Evolutionary conservation across 2,329 filamentous ascomycete species (phyloP), one percentile per base, ranked within the genome.

Genomic region (Aotearoamyces nothofagi): DNA sequence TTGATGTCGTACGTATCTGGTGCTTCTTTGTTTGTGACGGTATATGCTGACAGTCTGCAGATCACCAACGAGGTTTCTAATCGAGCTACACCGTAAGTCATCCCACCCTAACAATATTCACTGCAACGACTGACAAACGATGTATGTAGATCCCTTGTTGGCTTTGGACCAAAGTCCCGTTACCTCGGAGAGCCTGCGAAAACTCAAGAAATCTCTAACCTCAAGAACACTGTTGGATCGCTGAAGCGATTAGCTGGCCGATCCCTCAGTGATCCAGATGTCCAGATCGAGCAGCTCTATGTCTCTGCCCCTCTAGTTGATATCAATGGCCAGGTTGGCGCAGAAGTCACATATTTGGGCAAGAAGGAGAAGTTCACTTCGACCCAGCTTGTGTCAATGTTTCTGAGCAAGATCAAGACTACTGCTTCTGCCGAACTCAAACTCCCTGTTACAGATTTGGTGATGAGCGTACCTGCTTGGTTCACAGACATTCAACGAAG

Each of bases 51-150:
- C 45, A 23, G 24, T 33, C 30, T 46, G 33, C 50, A 93, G 84
- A 92, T 98, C 55, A 79, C 83, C 63, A 98, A 98, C 68, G 90
- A 98, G 61, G 90, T 96, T 47, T 98, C 90, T 44, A 96, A 98
- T 70, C 78, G 90, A 60, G 76, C 83, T 37, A 98, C 90, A 46
- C 90, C 90, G 82, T 94, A 81, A 69, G 84, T 77, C 32, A 17
- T 27, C 29, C 20, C 19, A n/a, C n/a, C n/a, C n/a, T n/a, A n/a
- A n/a, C n/a, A n/a, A n/a, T n/a, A n/a, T n/a, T n/a, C n/a, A n/a
- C n/a, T n/a, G n/a, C 33, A 2, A 10, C 30, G n/a, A 14, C 4
- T 24, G 5, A n/a, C 15, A 10, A 15, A 16, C n/a, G 6, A 17
- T 28, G 17, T 22, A 15, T 17, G 31, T 49, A 92, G 86, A 38